Percentiles rank a stretch among this genome's conserved stretches.
Conservation (phyloP, 164 flowering plant genomes). For the Liriodendron chinense region DNA sequence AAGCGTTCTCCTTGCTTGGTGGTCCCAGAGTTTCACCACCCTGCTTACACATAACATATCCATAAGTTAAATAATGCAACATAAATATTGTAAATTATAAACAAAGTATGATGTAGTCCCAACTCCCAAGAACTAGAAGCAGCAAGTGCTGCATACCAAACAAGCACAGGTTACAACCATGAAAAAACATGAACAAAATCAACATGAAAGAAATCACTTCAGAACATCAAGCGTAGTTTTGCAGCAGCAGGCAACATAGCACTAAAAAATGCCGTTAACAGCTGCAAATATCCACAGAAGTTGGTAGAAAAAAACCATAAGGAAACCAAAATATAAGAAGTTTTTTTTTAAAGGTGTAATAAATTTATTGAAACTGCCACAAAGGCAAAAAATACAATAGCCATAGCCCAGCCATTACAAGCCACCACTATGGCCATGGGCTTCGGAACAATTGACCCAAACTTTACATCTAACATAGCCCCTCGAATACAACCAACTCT, state of each 20-base stretch:
- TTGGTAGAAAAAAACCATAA: neutral
- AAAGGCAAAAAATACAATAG: too few relatives aligned
- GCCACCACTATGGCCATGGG: too few relatives aligned
- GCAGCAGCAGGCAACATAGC: neutral
- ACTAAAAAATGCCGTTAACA: neutral
- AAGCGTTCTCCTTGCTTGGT: slow-evolving; percentile 16
- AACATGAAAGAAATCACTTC: neutral
- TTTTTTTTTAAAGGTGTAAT: too few relatives aligned
- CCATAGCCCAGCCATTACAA: too few relatives aligned
- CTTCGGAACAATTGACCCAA: too few relatives aligned
- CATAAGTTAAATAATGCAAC: too few relatives aligned
- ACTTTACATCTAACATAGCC: too few relatives aligned
- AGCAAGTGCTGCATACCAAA: neutral
- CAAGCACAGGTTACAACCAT: neutral
- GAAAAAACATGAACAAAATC: neutral
- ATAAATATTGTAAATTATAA: too few relatives aligned
- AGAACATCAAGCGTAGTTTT: neutral
- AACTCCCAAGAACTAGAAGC: neutral
- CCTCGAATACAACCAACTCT: too few relatives aligned
- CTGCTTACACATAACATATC: slow-evolving; percentile 27
- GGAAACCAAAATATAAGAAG: neutral
- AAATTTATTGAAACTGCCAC: too few relatives aligned
- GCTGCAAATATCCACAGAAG: neutral
- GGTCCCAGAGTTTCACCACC: slow-evolving; percentile 26
- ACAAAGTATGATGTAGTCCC: neutral